Conservation (phyloP, 768 basidiomycete genomes). For the Neoboletus magnificus region DNA sequence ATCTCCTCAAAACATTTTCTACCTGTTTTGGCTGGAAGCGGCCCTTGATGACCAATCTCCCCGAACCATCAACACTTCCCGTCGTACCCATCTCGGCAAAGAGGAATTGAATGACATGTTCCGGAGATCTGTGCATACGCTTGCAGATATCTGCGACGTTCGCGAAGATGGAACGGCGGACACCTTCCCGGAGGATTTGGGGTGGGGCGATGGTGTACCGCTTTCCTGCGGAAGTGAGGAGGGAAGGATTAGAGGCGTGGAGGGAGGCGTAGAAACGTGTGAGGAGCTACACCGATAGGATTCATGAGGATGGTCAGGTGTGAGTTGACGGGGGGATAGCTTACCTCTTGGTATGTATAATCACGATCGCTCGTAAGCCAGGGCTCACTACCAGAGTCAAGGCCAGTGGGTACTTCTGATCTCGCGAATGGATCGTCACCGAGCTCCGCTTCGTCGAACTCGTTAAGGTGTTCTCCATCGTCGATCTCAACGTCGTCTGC, state of each 20-base stretch:
- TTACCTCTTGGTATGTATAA: conserved; percentile 91
- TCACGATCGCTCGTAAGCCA: conserved; percentile 94
- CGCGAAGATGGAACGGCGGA: conserved; percentile 96
- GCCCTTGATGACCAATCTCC: conserved; percentile 93
- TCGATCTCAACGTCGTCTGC: conserved; percentile 53
- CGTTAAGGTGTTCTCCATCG: conserved; percentile 61
- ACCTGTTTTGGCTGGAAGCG: conserved; percentile 98
- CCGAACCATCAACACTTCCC: conserved; percentile 89
- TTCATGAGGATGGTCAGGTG: not conserved
- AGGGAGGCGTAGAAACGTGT: conserved; percentile 88
- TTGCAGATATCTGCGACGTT: conserved; percentile 98
- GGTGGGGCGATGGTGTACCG: conserved; percentile 98
- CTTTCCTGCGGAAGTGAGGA: conserved; percentile 81
- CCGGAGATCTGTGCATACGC: conserved; percentile 96
- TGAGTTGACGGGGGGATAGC: conserved; percentile 11
- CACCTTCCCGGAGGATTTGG: conserved; percentile 89
- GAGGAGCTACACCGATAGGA: conserved; percentile 58
- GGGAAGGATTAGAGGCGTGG: conserved; percentile 91
- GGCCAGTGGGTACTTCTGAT: conserved; percentile 50
- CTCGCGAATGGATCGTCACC: conserved; percentile 85
- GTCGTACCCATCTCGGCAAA: conserved; percentile 99
- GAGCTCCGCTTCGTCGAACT: conserved; percentile 77
- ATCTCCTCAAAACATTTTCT: conserved; percentile 93
- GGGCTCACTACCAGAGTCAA: conserved; percentile 76
- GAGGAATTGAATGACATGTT: conserved; percentile 95